Conservation (phyloP, 2,329 filamentous ascomycete genomes). For the Alternaria postmessia region DNA sequence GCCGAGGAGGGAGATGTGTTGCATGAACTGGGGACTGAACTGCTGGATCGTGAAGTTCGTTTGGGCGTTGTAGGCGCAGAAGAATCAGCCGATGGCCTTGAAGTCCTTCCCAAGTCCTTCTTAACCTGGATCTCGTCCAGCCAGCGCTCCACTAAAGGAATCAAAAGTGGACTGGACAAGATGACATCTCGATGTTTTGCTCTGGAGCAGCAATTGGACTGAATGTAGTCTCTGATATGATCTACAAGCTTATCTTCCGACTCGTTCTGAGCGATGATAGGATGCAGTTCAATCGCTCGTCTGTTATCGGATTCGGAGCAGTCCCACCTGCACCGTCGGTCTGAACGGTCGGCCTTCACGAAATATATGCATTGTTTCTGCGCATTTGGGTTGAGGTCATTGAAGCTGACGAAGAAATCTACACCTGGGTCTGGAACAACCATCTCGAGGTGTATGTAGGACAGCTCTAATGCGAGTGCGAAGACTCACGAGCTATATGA, state of each 20-base stretch:
- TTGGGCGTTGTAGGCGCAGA: neutral
- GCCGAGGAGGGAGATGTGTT: neutral
- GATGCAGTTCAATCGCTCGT: neutral
- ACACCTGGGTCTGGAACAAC: neutral
- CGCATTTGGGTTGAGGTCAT: neutral
- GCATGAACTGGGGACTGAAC: neutral
- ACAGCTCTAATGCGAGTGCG: neutral
- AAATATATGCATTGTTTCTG: neutral
- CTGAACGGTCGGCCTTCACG: neutral
- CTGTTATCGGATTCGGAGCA: neutral
- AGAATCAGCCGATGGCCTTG: fast-evolving
- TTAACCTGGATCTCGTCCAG: neutral
- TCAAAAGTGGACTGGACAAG: neutral
- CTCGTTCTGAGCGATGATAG: neutral
- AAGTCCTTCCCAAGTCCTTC: no score
- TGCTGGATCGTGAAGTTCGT: neutral
- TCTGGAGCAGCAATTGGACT: neutral
- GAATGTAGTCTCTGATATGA: neutral
- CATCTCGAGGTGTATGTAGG: neutral
- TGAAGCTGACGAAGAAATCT: neutral
- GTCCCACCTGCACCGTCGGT: neutral
- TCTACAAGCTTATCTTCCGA: neutral
- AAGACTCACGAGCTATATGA: neutral
- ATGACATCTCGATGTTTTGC: neutral
- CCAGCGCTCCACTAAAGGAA: neutral